Conservation (phyloP, 192 early-diverging fungal species). For the Rhizophagus sp. region DNA sequence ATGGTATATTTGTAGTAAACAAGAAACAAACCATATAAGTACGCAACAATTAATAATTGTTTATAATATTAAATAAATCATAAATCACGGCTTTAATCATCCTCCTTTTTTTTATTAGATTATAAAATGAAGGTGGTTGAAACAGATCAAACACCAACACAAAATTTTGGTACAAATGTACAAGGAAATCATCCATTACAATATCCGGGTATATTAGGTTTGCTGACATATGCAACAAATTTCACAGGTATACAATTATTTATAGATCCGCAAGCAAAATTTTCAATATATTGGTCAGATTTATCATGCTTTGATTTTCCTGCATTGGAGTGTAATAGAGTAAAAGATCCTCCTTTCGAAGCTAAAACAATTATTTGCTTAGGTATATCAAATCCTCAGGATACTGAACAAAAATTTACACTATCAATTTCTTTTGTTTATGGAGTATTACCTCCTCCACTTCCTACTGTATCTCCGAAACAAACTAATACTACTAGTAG, state of each 20-base stretch:
- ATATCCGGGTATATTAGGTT: not conserved
- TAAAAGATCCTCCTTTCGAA: not conserved
- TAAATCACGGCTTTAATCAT: not conserved
- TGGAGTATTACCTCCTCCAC: not conserved
- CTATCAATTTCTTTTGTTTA: not conserved
- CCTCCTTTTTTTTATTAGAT: not conserved
- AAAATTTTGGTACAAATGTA: not conserved
- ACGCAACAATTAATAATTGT: not conserved
- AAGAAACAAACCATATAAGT: not conserved
- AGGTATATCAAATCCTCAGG: not conserved
- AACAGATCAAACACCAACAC: not conserved
- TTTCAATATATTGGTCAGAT: not conserved
- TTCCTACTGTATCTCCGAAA: not conserved
- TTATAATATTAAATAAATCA: not conserved
- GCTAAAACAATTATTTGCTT: not conserved
- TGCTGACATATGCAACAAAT: not conserved
- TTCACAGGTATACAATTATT: not conserved
- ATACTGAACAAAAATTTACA: not conserved
- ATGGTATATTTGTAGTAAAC: constrained; percentile 9
- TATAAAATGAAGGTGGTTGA: not conserved
- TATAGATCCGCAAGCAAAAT: not conserved
- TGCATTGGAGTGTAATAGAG: not conserved
- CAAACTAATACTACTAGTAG: not conserved
- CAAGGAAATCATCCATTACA: not conserved
- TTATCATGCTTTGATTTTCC: constrained; percentile 3